Evolutionary conservation across 768 basidiomycete genomes (phyloP).

Genomic region (Rhodotorula paludigena): DNA sequence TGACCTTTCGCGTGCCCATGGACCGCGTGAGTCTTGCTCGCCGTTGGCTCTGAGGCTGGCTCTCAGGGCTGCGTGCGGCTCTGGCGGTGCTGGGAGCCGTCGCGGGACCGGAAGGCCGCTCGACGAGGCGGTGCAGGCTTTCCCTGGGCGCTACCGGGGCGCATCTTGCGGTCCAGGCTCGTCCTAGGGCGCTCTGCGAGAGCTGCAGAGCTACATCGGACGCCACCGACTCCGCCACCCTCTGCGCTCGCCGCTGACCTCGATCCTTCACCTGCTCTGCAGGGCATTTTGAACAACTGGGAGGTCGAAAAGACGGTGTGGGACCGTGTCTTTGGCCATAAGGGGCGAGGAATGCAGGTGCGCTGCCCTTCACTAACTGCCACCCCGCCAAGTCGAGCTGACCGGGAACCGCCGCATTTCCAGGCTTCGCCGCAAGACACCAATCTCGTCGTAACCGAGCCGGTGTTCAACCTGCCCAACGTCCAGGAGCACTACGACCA

Average conservation of each 20-base stretch:
- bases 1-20: slow-evolving; percentile 77
- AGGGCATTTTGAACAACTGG: slow-evolving; percentile 94
- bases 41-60: neutral
- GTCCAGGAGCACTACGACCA: slow-evolving; percentile 90
- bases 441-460: slow-evolving; percentile 82
- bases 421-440: slow-evolving; percentile 70
- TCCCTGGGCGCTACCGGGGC: too few species aligned
- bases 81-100: too few species aligned
- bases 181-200: too few species aligned
- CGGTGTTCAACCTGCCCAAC: slow-evolving; percentile 87
- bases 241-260: neutral
- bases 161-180: too few species aligned
- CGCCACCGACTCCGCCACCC: too few species aligned
- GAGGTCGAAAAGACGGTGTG: slow-evolving; percentile 90
- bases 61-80: too few species aligned
- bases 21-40: slow-evolving; percentile 62
- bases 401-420: neutral
- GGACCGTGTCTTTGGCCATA: slow-evolving; percentile 78
- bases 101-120: too few species aligned
- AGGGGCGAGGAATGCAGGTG: slow-evolving; percentile 45
- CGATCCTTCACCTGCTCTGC: slow-evolving; percentile 12
- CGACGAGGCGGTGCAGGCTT: neutral
- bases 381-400: neutral
- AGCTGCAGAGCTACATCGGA: too few species aligned
- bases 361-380: too few species aligned